Evolutionary conservation across 2,329 filamentous ascomycete genomes (phyloP).

Genomic region (Penicillium concentricum): DNA sequence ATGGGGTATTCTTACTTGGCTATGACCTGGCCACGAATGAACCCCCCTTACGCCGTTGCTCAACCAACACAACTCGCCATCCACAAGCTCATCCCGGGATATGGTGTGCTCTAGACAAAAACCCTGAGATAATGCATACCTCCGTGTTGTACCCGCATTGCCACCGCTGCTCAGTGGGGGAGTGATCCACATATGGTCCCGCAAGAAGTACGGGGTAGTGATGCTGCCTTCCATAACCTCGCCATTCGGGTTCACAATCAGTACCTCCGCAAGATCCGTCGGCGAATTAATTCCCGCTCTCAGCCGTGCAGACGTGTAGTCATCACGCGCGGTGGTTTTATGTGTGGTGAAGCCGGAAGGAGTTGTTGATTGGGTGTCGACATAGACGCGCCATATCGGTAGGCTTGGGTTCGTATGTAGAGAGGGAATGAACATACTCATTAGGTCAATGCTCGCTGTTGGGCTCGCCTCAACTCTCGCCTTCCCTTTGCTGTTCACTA

Average conservation of each 20-base stretch:
- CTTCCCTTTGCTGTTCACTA: conserved; percentile 31
- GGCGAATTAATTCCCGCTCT: conserved; percentile 55
- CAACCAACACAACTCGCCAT: conserved; percentile 80
- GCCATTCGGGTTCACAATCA: conserved; percentile 65
- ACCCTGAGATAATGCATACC: conserved; percentile 73
- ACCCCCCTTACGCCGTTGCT: conserved; percentile 88
- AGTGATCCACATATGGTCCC: conserved; percentile 32
- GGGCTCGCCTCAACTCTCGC: conserved; percentile 35
- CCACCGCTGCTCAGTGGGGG: conserved; percentile 65
- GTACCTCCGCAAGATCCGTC: conserved; percentile 62
- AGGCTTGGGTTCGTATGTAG: conserved; percentile 7
- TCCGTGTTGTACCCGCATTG: conserved; percentile 75
- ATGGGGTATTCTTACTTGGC: neutral
- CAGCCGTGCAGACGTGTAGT: conserved; percentile 69
- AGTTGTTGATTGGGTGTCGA: conserved; percentile 54
- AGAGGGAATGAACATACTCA: conserved; percentile 29
- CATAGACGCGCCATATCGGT: conserved; percentile 48
- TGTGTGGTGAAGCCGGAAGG: conserved; percentile 70
- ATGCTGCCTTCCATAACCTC: conserved; percentile 83
- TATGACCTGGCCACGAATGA: conserved; percentile 50
- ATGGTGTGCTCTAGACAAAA: conserved; percentile 68
- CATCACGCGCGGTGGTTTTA: conserved; percentile 75
- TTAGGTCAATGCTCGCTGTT: conserved; percentile 25
- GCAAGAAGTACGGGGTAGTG: conserved; percentile 79
- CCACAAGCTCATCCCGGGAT: conserved; percentile 56